Evolutionary conservation across 257 asterid genomes (phyloP), one percentile per base, ranked within the genome.

Genomic region (Fraxinus anomala): DNA sequence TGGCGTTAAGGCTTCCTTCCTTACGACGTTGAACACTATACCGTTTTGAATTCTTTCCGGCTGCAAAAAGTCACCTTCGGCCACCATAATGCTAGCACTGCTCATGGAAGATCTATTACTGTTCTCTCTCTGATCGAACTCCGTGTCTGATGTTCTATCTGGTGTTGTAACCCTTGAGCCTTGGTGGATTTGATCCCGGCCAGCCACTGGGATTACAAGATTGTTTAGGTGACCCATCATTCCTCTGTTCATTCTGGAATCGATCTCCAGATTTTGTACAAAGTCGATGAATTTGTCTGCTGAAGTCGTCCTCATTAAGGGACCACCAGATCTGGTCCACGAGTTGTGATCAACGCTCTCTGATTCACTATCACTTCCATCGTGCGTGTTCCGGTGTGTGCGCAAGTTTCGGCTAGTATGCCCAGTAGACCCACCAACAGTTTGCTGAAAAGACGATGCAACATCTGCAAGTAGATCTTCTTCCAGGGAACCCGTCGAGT

Each of bases 271-370:
- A 69, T 87, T 91, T 77, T 93, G 97, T 14, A 95, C 93, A 73
- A 83, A 93, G 85, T 96, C 94, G 24, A 96, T 83, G 51, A 96
- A 92, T 73, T 85, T 81, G 78, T 96, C 98, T 0, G 99, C 92
- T 0, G 99, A 96, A 47, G 96, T 91, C 0, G 98, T 93, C 85
- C 99, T 89, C 99, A 96, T 96, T 89, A 96, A 78, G 0, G 98
- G 99, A 31, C 99, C 99, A n/a, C 99, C 99, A 0, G 97, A 86
- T 76, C 94, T 86, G 0, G 99, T 96, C 99, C 99, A 96, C 1
- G 97, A 85, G 73, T 65, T 84, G 70, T 80, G 84, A 61, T 92
- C 98, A 0, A 76, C 86, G 34, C 81, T 83, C 82, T 96, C 99
- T 0, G 98, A 85, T 74, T 96, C 99, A 63, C 97, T 89, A 21